Percentiles rank a stretch among this genome's conserved stretches.
Evolutionary conservation across 2,329 filamentous ascomycete genomes (phyloP).

Genomic region (Cordyceps tenuipes): DNA sequence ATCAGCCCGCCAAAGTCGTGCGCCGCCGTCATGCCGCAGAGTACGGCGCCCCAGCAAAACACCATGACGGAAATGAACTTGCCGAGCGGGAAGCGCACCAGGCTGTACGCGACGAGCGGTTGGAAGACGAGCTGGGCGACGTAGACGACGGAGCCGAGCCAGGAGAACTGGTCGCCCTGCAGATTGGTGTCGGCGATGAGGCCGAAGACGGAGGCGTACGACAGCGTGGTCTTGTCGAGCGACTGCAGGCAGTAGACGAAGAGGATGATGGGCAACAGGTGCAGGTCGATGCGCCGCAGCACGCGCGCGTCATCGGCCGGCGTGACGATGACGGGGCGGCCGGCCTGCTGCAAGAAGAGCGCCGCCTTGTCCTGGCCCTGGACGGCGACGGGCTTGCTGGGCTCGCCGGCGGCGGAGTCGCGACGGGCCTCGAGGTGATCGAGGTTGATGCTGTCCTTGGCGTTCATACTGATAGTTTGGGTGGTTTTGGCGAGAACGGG

Average conservation of each 20-base stretch:
- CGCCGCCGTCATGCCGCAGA: conserved; percentile 43
- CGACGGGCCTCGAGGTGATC: neutral
- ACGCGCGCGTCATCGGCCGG: conserved; percentile 42
- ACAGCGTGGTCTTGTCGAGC: conserved; percentile 33
- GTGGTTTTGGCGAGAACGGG: neutral
- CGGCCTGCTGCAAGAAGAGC: conserved; percentile 37
- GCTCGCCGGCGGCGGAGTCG: neutral
- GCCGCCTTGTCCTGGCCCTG: conserved; percentile 36
- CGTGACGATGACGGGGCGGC: conserved; percentile 38
- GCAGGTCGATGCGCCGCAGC: conserved; percentile 38
- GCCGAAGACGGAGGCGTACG: conserved; percentile 57
- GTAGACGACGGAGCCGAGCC: conserved; percentile 43
- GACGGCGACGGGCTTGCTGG: neutral
- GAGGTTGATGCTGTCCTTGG: neutral
- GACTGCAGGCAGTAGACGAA: conserved; percentile 39
- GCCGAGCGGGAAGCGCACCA: conserved; percentile 46
- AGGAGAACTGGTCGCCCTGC: conserved; percentile 48
- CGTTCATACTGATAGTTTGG: neutral
- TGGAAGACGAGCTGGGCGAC: conserved; percentile 32
- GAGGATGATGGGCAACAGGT: conserved; percentile 42
- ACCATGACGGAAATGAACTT: conserved; percentile 45
- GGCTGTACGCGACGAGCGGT: conserved; percentile 45
- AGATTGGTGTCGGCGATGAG: conserved; percentile 45
- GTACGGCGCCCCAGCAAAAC: conserved; percentile 43
- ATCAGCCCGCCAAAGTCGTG: conserved; percentile 38